Evolutionary conservation across 73 alveolate species (phyloP), one percentile per base, ranked within the genome.

Genomic region (Paramecium octaurelia): DNA sequence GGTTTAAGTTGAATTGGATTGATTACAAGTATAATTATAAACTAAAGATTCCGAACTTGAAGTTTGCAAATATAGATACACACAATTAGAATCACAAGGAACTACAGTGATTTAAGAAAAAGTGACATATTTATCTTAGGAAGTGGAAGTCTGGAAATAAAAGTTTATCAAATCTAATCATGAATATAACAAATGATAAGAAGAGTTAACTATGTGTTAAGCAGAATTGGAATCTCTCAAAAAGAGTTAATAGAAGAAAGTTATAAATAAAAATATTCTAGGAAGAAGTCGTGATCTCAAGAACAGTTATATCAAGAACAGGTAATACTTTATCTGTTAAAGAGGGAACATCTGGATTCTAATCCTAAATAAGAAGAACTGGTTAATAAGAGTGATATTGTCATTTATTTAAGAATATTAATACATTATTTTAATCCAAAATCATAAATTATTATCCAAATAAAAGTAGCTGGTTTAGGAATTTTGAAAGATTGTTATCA

Each of bases 101-200:
- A 76, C 89, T 3, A 70, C 86, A 2, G 89, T 76, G 20, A 76
- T 76, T 76, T 40, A 36, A 76, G 89, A 76, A 27, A 76, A 43
- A 11, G 70, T n/a, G 5, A 40, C 71, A 76, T 36, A 76, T 18
- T 20, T 40, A 18, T 16, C 46, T 0, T 40, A 76, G 6, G 89
- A 76, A 76, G 89, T 43, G 38, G 71, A 76, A 76, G 50, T 40
- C 11, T 76, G 89, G 89, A 76, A 43, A 76, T 40, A 43, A 31
- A 76, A 76, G 43, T 76, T 40, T 42, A 43, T 40, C 6, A 76
- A 76, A 21, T 2, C 73, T 8, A 76, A 76, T 76, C 89, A 76
- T 76, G 89, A 76, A 38, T 43, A 40, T 21, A 76, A 76, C 12
- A 20, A 34, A 76, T 36, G 71, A 40, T 18, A 43, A 43, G 89